A percentile compares a stretch with the other conserved stretches of the same genome.
phyloP scores from a whole-genome alignment of 2,329 filamentous ascomycete genomes.

The Colletotrichum limetticola region DNA sequence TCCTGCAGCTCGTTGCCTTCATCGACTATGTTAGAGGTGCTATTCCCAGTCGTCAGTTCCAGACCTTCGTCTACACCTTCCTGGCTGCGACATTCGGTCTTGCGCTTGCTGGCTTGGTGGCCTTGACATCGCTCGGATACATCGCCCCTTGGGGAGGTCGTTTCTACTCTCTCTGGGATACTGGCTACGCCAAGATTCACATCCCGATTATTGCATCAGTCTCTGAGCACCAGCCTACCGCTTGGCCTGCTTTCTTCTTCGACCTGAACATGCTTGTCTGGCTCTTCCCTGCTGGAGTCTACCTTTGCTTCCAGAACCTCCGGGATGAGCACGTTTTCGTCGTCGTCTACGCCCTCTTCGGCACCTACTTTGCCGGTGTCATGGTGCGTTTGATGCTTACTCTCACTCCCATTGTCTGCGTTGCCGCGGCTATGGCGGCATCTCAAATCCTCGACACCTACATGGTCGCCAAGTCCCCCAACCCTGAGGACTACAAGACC shows the following conservation, averaged over 20 bases:
- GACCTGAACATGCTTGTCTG: slow-evolving; percentile 98
- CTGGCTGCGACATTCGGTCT: slow-evolving; percentile 80
- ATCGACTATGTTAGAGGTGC: slow-evolving; percentile 91
- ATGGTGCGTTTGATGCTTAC: slow-evolving; percentile 99
- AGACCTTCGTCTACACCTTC: slow-evolving; percentile 83
- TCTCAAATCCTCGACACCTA: slow-evolving; percentile 92
- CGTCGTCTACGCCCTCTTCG: slow-evolving; percentile 95
- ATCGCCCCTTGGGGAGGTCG: slow-evolving; percentile 98
- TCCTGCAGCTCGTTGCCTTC: slow-evolving; percentile 92
- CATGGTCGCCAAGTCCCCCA: slow-evolving; percentile 73
- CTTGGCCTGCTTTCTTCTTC: slow-evolving; percentile 99
- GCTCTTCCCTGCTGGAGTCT: slow-evolving; percentile 98
- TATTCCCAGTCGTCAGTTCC: slow-evolving; percentile 92
- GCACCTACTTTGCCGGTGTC: slow-evolving; percentile 98
- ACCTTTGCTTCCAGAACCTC: slow-evolving; percentile 95
- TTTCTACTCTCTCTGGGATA: slow-evolving; percentile 99
- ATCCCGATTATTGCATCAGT: slow-evolving; percentile 99
- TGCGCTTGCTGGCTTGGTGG: slow-evolving; percentile 79
- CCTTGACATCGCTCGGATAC: slow-evolving; percentile 87
- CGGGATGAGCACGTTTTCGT: slow-evolving; percentile 98
- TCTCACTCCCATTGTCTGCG: slow-evolving; percentile 94
- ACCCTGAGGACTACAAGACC: slow-evolving; percentile 46
- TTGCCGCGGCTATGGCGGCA: slow-evolving; percentile 87
- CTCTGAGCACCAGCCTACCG: slow-evolving; percentile 98
- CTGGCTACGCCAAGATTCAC: slow-evolving; percentile 97